These are phyloP conservation scores for Talaromyces sp. DNA, from an alignment of 2,329 filamentous ascomycete genomes.

Conservation along the genomic window DNA sequence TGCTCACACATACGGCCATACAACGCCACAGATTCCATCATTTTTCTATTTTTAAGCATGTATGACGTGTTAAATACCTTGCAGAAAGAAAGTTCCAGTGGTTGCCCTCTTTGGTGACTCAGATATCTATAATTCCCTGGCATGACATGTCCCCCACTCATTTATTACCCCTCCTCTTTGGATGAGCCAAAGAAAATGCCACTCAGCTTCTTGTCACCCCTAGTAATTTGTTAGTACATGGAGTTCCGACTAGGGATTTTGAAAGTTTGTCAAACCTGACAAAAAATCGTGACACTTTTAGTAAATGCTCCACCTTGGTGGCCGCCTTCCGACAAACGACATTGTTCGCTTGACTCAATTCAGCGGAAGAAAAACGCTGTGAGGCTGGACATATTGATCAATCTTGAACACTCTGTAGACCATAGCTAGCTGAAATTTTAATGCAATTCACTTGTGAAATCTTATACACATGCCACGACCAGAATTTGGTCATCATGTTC, in stretches of 20 bases:
- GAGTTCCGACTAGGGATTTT: background rate
- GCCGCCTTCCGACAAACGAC: too few relatives aligned
- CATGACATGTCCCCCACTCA: background rate
- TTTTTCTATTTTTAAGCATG: background rate
- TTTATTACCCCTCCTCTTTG: too few relatives aligned
- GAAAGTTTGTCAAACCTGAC: too few relatives aligned
- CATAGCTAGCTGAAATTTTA: background rate
- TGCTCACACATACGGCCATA: background rate
- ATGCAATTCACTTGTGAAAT: background rate
- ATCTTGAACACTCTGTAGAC: too few relatives aligned
- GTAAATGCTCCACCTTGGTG: too few relatives aligned
- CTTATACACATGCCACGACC: background rate
- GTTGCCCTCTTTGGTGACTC: background rate
- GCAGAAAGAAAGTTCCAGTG: background rate
- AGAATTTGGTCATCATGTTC: background rate
- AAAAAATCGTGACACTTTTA: too few relatives aligned
- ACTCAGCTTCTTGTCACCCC: too few relatives aligned
- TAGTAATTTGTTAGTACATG: too few relatives aligned
- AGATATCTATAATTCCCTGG: background rate
- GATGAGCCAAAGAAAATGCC: too few relatives aligned
- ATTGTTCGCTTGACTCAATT: too few relatives aligned
- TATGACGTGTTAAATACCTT: background rate
- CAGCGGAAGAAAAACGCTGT: too few relatives aligned
- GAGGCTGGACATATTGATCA: background rate
- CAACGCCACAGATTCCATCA: background rate